Evolutionary conservation across 371 early-diverging fungal genomes (phyloP), one percentile per base, ranked within the genome.

Genomic region (Rhizomucor pusillus): DNA sequence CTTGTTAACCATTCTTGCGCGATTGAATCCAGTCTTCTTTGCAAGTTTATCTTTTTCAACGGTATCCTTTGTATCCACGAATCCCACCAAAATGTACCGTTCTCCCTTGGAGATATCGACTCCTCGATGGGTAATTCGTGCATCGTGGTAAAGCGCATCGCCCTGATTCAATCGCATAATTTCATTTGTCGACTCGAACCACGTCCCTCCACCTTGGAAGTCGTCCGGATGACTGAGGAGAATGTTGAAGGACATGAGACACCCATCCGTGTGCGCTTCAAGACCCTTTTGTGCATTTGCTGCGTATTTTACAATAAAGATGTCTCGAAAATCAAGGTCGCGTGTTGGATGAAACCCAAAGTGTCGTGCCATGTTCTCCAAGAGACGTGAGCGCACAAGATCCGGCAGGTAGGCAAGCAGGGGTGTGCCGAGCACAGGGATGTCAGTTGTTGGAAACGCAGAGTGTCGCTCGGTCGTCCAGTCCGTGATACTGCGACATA

Each of bases 121-220:
- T 7, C 83, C 83, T 18, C 69, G 61, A 63, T 82, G 83, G 47
- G 60, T 52, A 9, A 83, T 59, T 22, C 60, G 65, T 19, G 81
- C 76, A 46, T 76, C 80, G 54, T 83, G 83, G 19, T 76, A 66
- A 18, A 80, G 69, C 33, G 71, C 72, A 37, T 79, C 82, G 11
- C 84, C 84, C 37, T 75, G 81, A 0, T 53, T 40, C 12, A 71
- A 53, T 23, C 63, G 49, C 3, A 77, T 25, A 12, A 60, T 57
- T 1, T 55, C 11, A 10, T 73, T 60, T 3, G 74, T 67, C 18
- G 70, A 56, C 25, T 47, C 53, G 48, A 78, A 83, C 11, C 54
- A 69, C 12, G 84, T 85, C 5, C 86, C 86, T 29, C 86, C 86
- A 10, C 85, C 85, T 19, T 71, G 66, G 56, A 84, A 86, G n/a